Evolutionary conservation across 306 rosid genomes (phyloP).

Genomic region (Medicago ruthenica): DNA sequence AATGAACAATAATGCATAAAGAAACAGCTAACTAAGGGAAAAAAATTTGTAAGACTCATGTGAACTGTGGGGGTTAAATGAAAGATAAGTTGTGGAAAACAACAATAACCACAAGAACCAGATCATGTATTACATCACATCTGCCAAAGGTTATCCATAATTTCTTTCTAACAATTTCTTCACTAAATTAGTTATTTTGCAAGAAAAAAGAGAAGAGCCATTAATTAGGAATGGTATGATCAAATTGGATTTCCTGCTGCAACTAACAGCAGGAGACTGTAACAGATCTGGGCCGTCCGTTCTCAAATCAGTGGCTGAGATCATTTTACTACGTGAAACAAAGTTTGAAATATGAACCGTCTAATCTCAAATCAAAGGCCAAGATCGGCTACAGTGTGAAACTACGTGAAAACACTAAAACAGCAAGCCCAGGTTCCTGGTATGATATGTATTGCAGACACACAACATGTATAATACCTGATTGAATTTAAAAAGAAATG

Average conservation of each 20-base stretch:
- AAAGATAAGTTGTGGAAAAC: constrained; percentile 9
- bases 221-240: background rate
- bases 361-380: no score
- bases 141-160: background rate
- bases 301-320: no score
- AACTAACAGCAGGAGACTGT: no score
- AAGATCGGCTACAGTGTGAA: no score
- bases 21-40: background rate
- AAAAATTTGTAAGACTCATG: background rate
- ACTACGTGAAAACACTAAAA: no score
- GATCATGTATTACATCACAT: constrained; percentile 19
- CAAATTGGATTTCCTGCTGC: no score
- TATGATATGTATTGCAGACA: background rate
- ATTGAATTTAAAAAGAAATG: background rate
- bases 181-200: constrained; percentile 16
- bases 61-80: constrained; percentile 15
- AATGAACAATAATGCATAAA: constrained; percentile 12
- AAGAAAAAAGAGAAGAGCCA: background rate
- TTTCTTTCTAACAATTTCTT: constrained; percentile 4
- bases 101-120: background rate
- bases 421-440: background rate
- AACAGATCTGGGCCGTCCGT: no score
- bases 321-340: no score
- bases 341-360: no score
- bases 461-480: no score